These are phyloP conservation scores for Ophiobolus disseminans DNA, from an alignment of 2,329 filamentous ascomycete species.

Conservation along the genomic window DNA sequence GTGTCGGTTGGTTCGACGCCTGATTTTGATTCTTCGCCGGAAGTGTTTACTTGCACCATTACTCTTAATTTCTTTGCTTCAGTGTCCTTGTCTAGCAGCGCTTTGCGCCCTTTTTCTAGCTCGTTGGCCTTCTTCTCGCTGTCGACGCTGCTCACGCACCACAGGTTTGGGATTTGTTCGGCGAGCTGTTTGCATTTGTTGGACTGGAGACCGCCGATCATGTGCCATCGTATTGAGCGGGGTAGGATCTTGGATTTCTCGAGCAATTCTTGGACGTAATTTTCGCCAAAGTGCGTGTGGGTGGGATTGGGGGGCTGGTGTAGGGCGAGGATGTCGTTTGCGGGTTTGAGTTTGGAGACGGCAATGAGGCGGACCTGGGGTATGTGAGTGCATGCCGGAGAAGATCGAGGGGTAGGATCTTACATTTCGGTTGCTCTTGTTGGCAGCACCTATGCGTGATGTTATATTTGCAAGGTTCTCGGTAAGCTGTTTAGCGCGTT, in stretches of 20 bases:
- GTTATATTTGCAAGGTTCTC: constrained; percentile 54
- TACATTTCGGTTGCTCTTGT: constrained; percentile 43
- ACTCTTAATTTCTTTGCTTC: constrained; percentile 65
- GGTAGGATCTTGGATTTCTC: constrained; percentile 87
- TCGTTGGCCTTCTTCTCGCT: constrained; percentile 83
- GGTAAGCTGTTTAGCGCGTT: constrained; percentile 54
- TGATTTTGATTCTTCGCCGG: constrained; percentile 83
- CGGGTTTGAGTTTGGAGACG: constrained; percentile 95
- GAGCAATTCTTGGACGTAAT: constrained; percentile 81
- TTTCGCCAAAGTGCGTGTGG: constrained; percentile 90
- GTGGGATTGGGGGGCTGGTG: constrained; percentile 61
- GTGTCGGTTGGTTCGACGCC: constrained; percentile 74
- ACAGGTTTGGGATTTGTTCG: constrained; percentile 83
- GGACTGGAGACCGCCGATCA: constrained; percentile 92
- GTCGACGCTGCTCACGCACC: constrained; percentile 91
- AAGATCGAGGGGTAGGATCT: neutral
- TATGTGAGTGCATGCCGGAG: constrained; percentile 8
- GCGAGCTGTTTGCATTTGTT: constrained; percentile 91
- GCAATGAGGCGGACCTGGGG: constrained; percentile 82
- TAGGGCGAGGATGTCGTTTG: constrained; percentile 85
- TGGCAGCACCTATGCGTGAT: constrained; percentile 51
- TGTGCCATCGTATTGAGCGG: constrained; percentile 84
- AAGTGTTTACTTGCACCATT: constrained; percentile 96
- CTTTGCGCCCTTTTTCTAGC: constrained; percentile 77
- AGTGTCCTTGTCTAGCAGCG: constrained; percentile 52